These are phyloP conservation scores for Pachyrhizus erosus DNA, from an alignment of 306 rosid species.

Conservation along the genomic window DNA sequence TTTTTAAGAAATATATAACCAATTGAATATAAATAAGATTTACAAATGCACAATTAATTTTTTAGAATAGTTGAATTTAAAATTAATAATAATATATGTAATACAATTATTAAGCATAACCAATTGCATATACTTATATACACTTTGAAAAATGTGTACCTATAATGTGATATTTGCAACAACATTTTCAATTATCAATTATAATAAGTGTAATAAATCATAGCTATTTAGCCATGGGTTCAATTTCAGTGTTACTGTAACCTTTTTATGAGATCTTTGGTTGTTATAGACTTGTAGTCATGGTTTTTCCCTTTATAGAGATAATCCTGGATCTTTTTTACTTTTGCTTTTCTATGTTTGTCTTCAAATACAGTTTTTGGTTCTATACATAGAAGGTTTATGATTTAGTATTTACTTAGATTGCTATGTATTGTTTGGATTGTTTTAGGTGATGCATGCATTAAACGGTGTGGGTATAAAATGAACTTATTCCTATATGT, in stretches of 20 bases:
- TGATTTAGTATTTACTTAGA: neutral
- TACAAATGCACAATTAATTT: no score
- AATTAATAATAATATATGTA: no score
- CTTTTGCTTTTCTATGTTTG: conserved; percentile 10
- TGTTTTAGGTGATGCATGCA: conserved; percentile 25
- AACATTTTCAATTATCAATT: no score
- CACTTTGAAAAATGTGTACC: no score
- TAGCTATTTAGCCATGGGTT: no score
- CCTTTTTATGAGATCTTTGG: conserved; percentile 19
- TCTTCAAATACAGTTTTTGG: conserved; percentile 27
- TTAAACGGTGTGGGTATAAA: neutral
- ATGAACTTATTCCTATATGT: conserved; percentile 38
- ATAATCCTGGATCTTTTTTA: neutral
- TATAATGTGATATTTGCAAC: no score
- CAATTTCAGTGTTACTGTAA: neutral
- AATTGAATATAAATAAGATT: no score
- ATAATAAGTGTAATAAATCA: no score
- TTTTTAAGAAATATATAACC: no score
- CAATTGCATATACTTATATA: no score
- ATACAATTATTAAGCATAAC: no score
- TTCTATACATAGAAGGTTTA: conserved; percentile 11
- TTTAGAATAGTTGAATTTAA: no score
- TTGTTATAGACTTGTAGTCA: conserved; percentile 20
- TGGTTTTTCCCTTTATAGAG: neutral
- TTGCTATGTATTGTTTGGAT: conserved; percentile 13